phyloP scores from a whole-genome alignment of 1,284 basidiomycete species.

The Pseudozyma sp. region DNA sequence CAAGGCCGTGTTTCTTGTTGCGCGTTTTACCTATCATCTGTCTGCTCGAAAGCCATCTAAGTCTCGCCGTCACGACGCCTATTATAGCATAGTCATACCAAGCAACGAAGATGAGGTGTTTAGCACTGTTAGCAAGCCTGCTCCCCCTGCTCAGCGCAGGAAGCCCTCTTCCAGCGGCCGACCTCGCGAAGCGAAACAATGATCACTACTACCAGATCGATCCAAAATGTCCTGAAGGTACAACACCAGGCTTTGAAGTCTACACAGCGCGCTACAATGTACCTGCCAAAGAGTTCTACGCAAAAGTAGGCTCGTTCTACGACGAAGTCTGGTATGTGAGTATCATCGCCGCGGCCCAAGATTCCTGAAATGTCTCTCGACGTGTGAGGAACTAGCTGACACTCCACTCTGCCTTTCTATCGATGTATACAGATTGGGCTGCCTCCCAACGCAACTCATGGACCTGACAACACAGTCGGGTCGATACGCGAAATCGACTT shows the following conservation, averaged over 20 bases:
- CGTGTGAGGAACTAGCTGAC: too few species aligned
- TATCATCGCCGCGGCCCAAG: background rate
- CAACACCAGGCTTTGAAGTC: slow-evolving; percentile 27
- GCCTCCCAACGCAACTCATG: slow-evolving; percentile 23
- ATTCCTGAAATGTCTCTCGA: background rate
- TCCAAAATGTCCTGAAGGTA: slow-evolving; percentile 27
- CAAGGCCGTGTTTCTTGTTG: too few species aligned
- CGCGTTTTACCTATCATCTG: too few species aligned
- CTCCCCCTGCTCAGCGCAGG: slow-evolving; percentile 17
- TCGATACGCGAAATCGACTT: slow-evolving; percentile 37
- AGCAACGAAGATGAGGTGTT: slow-evolving; percentile 10
- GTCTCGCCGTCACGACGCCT: background rate
- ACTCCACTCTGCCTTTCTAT: background rate
- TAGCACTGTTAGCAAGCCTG: slow-evolving; percentile 8
- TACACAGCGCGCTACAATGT: slow-evolving; percentile 33
- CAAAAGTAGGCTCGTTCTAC: slow-evolving; percentile 31
- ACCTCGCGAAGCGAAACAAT: slow-evolving; percentile 6
- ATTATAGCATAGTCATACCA: background rate
- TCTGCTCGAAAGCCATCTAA: too few species aligned
- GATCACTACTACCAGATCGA: slow-evolving; percentile 18
- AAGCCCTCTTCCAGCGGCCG: slow-evolving; percentile 6
- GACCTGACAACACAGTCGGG: slow-evolving; percentile 25
- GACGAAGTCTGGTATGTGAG: slow-evolving; percentile 40
- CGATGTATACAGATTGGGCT: slow-evolving; percentile 11
- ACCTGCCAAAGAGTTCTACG: slow-evolving; percentile 22